Base-by-base conservation (phyloP, 345 rosid species). In the Eucalyptus tenuipes region DNA sequence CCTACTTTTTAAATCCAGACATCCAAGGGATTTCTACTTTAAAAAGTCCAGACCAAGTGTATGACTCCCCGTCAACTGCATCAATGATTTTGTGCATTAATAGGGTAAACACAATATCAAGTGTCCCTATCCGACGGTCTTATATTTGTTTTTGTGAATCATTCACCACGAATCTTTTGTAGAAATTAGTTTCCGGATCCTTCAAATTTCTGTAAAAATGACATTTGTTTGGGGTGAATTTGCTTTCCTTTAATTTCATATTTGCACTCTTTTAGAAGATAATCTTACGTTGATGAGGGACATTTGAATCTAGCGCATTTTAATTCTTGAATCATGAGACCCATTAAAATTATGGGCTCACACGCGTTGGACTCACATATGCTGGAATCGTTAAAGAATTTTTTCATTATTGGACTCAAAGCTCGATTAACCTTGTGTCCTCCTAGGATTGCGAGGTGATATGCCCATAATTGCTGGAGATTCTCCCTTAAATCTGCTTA, bases 351-450 rank as follows among this genome's bases (percentile, higher is more conserved):
- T 55, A 0, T 55, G 61, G 25, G 59, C 4, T 53, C 5, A 53
- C 57, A 53, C 0, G 0, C 0, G 8, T 55, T 0, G 61, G 61
- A 55, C 61, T 22, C 61, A 55, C 61, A 55, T 55, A 22, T 22
- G 29, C 61, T 55, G 61, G 27, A 55, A 55, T 55, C 13, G 18
- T 55, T 55, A 22, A 55, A 55, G 29, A 55, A 55, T 55, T 55
- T 55, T 2, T 2, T 2, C 5, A 0, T 55, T 55, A 55, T 9
- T 55, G 27, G 1, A 22, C 61, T 55, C 29, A 24, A 55, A 55
- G 61, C 61, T 55, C 13, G 0, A 55, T 55, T 24, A 55, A 55
- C 61, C 61, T 55, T 55, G 29, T 20, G 61, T 55, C 61, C 29
- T 55, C 29, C 29, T 0, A 22, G 27, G 61, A 55, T 55, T 55